Evolutionary conservation across 2,329 filamentous ascomycete species (phyloP).

Genomic region (Mycocentrospora acerina): DNA sequence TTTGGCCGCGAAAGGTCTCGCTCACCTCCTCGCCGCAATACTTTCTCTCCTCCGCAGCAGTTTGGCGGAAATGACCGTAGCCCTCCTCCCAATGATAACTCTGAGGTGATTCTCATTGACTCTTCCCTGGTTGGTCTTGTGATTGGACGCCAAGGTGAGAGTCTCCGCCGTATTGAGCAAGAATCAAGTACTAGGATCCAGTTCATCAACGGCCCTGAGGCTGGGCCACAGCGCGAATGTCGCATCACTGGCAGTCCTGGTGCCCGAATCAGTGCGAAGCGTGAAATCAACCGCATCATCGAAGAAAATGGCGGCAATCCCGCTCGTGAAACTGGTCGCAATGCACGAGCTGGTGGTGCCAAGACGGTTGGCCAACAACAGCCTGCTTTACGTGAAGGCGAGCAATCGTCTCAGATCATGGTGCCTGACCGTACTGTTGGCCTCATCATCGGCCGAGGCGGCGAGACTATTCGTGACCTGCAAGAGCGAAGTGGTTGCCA

Average conservation of each 20-base stretch:
- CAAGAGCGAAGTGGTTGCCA: slow-evolving; percentile 93
- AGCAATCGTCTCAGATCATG: slow-evolving; percentile 90
- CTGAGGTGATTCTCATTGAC: slow-evolving; percentile 83
- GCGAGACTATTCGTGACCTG: slow-evolving; percentile 88
- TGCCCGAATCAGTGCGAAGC: slow-evolving; percentile 74
- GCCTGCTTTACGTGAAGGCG: slow-evolving; percentile 68
- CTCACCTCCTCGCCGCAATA: slow-evolving; percentile 61
- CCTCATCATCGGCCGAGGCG: slow-evolving; percentile 88
- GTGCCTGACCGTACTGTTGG: slow-evolving; percentile 91
- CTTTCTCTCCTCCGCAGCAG: slow-evolving; percentile 61
- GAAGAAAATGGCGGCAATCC: slow-evolving; percentile 72
- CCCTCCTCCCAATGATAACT: slow-evolving; percentile 66
- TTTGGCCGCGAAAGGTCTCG: slow-evolving; percentile 68
- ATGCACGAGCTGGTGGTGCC: slow-evolving; percentile 45
- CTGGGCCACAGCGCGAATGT: slow-evolving; percentile 76
- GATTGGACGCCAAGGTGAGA: slow-evolving; percentile 88
- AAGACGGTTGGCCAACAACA: slow-evolving; percentile 38
- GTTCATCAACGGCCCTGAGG: slow-evolving; percentile 77
- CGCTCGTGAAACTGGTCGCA: slow-evolving; percentile 42
- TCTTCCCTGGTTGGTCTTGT: slow-evolving; percentile 85
- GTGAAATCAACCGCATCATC: slow-evolving; percentile 83
- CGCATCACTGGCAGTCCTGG: slow-evolving; percentile 76
- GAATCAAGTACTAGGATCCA: slow-evolving; percentile 84
- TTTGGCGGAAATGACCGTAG: slow-evolving; percentile 57
- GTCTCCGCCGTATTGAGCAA: slow-evolving; percentile 78